Conservation (phyloP, 106 monocot species). For the Platanthera zijinensis region DNA sequence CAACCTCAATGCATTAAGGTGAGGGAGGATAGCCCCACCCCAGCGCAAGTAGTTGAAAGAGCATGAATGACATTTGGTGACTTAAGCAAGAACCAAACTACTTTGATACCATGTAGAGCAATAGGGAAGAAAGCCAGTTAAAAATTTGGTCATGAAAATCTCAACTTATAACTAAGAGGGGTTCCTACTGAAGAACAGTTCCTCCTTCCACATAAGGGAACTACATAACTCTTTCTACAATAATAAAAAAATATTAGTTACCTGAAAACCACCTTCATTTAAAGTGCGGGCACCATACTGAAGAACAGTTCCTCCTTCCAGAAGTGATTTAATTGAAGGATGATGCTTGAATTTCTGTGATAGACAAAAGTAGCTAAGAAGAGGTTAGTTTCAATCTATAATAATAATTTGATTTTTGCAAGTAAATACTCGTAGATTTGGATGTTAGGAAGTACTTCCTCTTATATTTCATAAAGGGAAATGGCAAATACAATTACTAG, state of each 20-base stretch:
- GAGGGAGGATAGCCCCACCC: too few species aligned
- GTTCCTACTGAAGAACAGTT: too few species aligned
- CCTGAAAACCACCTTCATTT: slow-evolving; percentile 99
- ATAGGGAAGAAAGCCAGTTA: too few species aligned
- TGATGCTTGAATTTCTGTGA: slow-evolving; percentile 91
- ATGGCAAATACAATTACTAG: background rate
- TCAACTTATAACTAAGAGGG: too few species aligned
- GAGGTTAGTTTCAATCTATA: background rate
- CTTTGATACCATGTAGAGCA: too few species aligned
- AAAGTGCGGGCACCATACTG: slow-evolving; percentile 95
- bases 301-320: slow-evolving; percentile 88
- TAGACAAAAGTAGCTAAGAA: background rate
- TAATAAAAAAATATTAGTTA: slow-evolving; percentile 12
- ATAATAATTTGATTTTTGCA: background rate
- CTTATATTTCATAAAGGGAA: background rate
- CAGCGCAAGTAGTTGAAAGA: too few species aligned
- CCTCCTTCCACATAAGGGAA: too few species aligned
- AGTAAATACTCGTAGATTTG: background rate
- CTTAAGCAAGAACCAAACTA: too few species aligned
- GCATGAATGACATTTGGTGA: too few species aligned
- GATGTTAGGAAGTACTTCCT: background rate
- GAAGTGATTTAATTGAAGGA: slow-evolving; percentile 61
- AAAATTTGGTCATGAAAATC: too few species aligned
- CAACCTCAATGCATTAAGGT: too few species aligned
- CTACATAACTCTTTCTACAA: background rate